Percentiles rank a stretch among this genome's conserved stretches.
phyloP scores from a whole-genome alignment of 371 early-diverging fungal species.

The Mucor circinelloides region DNA sequence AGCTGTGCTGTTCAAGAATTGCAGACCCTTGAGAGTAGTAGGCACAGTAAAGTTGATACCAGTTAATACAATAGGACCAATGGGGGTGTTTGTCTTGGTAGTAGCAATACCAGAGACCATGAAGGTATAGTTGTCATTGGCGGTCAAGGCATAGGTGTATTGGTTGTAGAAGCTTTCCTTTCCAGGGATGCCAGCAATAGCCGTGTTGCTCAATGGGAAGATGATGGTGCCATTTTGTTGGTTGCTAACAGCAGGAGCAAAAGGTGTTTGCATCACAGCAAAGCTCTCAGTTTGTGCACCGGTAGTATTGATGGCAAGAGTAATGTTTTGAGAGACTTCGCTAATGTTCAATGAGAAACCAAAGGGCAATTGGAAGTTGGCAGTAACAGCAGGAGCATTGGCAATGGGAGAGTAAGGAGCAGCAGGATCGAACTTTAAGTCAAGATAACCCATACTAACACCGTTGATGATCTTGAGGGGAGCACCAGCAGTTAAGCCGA shows the following conservation, averaged over 20 bases:
- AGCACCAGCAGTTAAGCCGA: conserved; percentile 43
- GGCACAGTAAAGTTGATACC: conserved; percentile 61
- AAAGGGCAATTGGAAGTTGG: conserved; percentile 58
- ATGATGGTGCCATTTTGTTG: conserved; percentile 47
- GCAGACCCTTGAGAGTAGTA: conserved; percentile 58
- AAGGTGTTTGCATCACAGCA: conserved; percentile 48
- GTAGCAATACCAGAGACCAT: conserved; percentile 51
- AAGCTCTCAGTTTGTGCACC: conserved; percentile 33
- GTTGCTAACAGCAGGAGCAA: conserved; percentile 46
- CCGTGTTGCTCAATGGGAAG: conserved; percentile 48
- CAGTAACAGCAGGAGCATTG: conserved; percentile 51
- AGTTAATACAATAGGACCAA: conserved; percentile 56
- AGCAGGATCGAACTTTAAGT: conserved; percentile 47
- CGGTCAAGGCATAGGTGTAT: conserved; percentile 54
- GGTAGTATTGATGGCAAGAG: conserved; percentile 39
- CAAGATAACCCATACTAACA: conserved; percentile 57
- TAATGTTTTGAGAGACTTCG: conserved; percentile 55
- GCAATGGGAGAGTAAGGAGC: conserved; percentile 54
- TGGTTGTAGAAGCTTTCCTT: conserved; percentile 46
- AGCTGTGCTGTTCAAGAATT: conserved; percentile 61
- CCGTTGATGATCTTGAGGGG: conserved; percentile 57
- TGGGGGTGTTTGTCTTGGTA: conserved; percentile 58
- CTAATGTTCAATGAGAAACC: conserved; percentile 58
- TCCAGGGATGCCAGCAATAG: conserved; percentile 42
- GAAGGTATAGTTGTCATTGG: conserved; percentile 47